A percentile compares a stretch with the other conserved stretches of the same genome.
These are phyloP conservation scores for Hyphodiscus hymeniophilus DNA, from an alignment of 495 filamentous ascomycete species.

Conservation along the genomic window DNA sequence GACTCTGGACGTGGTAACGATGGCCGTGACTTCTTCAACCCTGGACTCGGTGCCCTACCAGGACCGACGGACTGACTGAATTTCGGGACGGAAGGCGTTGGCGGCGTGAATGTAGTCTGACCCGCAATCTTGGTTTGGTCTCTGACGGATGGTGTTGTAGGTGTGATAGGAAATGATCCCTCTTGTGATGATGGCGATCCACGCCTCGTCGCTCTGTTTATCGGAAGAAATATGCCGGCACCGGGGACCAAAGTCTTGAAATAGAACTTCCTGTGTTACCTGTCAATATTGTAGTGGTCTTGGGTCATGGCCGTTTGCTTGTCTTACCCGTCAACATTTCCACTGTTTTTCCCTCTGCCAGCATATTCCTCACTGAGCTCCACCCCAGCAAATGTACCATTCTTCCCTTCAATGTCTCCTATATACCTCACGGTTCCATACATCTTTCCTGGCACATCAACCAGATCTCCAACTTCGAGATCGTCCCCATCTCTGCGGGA, in stretches of 20 bases:
- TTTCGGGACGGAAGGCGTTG: constrained; percentile 55
- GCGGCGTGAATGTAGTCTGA: constrained; percentile 52
- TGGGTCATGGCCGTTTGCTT: constrained; percentile 8
- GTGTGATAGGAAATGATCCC: constrained; percentile 55
- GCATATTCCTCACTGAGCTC: constrained; percentile 80
- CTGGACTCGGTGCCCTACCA: constrained; percentile 59
- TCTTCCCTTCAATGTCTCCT: constrained; percentile 79
- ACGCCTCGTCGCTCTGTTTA: constrained; percentile 72
- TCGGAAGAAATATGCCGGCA: constrained; percentile 89
- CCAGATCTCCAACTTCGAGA: constrained; percentile 75
- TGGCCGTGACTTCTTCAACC: constrained; percentile 60
- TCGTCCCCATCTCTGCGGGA: constrained; percentile 34
- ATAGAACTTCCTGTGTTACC: constrained; percentile 56
- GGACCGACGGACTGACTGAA: constrained; percentile 86
- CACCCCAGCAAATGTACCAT: constrained; percentile 88
- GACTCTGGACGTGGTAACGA: constrained; percentile 85
- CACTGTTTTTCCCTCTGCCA: constrained; percentile 83
- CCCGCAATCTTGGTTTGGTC: constrained; percentile 41
- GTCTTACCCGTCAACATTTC: constrained; percentile 89
- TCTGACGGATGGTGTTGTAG: constrained; percentile 52
- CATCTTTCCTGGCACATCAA: constrained; percentile 96
- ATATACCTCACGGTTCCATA: constrained; percentile 83
- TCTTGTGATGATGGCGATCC: constrained; percentile 49
- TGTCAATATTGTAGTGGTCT: constrained; percentile 15
- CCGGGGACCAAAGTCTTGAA: constrained; percentile 72